These are phyloP conservation scores for Linnemannia hyalina DNA, from an alignment of 192 early-diverging fungal species.

Conservation along the genomic window DNA sequence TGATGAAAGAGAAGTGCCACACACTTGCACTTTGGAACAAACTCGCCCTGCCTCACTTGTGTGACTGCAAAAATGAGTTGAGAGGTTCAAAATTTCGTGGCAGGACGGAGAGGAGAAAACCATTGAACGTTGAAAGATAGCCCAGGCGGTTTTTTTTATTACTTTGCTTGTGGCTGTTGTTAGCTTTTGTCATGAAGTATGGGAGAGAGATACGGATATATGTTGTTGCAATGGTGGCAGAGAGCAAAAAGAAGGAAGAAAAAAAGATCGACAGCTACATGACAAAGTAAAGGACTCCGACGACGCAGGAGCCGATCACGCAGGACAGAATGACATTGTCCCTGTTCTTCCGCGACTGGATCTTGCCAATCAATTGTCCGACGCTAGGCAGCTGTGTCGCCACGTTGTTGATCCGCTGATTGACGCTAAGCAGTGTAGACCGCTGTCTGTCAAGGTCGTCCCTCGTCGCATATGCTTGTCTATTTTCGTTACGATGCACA, in stretches of 20 bases:
- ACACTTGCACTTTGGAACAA: not conserved
- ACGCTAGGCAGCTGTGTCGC: conserved; percentile 75
- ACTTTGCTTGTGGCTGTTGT: not conserved
- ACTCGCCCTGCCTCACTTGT: not conserved
- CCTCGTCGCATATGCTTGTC: conserved; percentile 81
- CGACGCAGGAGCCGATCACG: conserved; percentile 73
- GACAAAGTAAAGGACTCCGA: conserved; percentile 54
- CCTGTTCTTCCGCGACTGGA: conserved; percentile 73
- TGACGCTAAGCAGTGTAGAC: conserved; percentile 64
- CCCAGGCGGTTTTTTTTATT: not conserved
- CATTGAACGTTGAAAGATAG: not conserved
- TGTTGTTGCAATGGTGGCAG: not conserved
- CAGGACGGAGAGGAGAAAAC: no score
- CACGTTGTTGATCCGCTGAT: conserved; percentile 66
- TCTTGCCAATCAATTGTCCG: conserved; percentile 77
- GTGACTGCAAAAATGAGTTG: not conserved
- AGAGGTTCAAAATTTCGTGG: not conserved
- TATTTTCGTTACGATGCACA: conserved; percentile 34
- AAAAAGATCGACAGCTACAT: conserved; percentile 16
- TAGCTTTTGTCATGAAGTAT: no score
- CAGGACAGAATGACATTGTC: conserved; percentile 81
- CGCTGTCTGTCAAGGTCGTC: conserved; percentile 77
- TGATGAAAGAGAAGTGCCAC: not conserved
- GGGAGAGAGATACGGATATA: not conserved
- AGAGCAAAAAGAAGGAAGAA: not conserved